phyloP scores from a whole-genome alignment of 2,329 filamentous ascomycete species.

The Emergomyces africanus region DNA sequence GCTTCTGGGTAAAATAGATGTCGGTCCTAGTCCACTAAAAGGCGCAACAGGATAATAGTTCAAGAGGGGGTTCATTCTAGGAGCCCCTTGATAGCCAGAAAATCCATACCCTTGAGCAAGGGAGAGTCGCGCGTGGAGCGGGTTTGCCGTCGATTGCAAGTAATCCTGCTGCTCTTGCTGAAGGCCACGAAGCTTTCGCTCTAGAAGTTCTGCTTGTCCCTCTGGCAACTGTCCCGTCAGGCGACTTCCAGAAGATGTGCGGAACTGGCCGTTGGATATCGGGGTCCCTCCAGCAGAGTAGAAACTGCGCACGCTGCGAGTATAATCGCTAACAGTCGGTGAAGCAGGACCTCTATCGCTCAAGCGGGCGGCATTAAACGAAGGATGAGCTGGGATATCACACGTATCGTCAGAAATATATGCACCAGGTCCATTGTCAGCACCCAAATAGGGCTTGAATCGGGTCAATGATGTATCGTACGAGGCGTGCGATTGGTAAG shows the following conservation, averaged over 20 bases:
- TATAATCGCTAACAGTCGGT: slow-evolving; percentile 33
- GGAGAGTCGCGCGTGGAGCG: slow-evolving; percentile 19
- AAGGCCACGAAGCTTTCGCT: slow-evolving; percentile 37
- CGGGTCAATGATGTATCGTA: slow-evolving; percentile 36
- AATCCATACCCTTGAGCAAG: slow-evolving; percentile 19
- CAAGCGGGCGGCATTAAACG: slow-evolving; percentile 28
- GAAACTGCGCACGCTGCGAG: slow-evolving; percentile 33
- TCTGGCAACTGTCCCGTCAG: slow-evolving; percentile 25
- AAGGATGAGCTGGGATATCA: slow-evolving; percentile 23
- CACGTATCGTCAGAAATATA: slow-evolving; percentile 15
- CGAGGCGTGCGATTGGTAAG: slow-evolving; percentile 23
- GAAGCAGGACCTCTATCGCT: slow-evolving; percentile 33
- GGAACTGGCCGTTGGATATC: slow-evolving; percentile 23
- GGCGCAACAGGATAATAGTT: slow-evolving; percentile 26
- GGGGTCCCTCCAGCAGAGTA: slow-evolving; percentile 36
- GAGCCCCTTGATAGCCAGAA: slow-evolving; percentile 18
- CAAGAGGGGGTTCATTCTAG: slow-evolving; percentile 22
- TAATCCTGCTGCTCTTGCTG: slow-evolving; percentile 31
- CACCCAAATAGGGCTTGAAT: slow-evolving; percentile 26
- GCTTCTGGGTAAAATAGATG: slow-evolving; percentile 25
- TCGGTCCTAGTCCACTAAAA: slow-evolving; percentile 18
- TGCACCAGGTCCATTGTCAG: slow-evolving; percentile 15
- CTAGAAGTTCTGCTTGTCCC: slow-evolving; percentile 33
- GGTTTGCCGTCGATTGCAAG: slow-evolving; percentile 14
- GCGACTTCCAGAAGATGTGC: slow-evolving; percentile 32